These are phyloP conservation scores for Chlamydomonas sphaeroides DNA, from an alignment of 139 green algal genomes.

Conservation along the genomic window DNA sequence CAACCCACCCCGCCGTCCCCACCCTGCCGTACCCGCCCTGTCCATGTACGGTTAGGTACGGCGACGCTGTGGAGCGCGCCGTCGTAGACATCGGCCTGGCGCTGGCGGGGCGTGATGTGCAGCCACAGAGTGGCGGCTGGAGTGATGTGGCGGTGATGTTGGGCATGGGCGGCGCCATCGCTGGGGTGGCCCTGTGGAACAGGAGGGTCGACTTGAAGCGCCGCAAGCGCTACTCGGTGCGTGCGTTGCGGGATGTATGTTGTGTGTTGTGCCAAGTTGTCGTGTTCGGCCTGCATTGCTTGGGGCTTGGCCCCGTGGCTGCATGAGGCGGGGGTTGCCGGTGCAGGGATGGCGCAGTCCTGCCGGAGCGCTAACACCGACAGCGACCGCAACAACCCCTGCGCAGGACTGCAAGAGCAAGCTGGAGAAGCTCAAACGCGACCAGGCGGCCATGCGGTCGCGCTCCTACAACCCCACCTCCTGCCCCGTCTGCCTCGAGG, in stretches of 20 bases:
- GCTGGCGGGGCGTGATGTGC: constrained; percentile 36
- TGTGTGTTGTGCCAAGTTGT: too few relatives aligned
- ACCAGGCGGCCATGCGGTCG: constrained; percentile 39
- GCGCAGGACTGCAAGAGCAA: constrained; percentile 39
- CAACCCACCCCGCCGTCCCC: background rate
- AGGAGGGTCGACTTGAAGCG: background rate
- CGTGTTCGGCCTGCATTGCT: too few relatives aligned
- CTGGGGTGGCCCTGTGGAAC: background rate
- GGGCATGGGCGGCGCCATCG: background rate
- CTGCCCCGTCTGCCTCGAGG: constrained; percentile 66
- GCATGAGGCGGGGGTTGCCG: too few relatives aligned
- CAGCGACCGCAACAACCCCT: too few relatives aligned
- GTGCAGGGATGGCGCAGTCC: too few relatives aligned
- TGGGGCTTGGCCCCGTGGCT: too few relatives aligned
- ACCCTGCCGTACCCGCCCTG: background rate
- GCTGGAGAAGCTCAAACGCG: constrained; percentile 56
- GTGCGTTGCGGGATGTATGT: background rate
- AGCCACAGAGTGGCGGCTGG: background rate
- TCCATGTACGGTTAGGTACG: constrained; percentile 17
- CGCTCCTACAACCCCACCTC: constrained; percentile 52
- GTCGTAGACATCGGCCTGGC: constrained; percentile 54
- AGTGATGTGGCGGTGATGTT: background rate
- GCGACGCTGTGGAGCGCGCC: constrained; percentile 41
- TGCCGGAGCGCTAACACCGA: too few relatives aligned
- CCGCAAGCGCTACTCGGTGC: constrained; percentile 28